Evolutionary conservation across 2,329 filamentous ascomycete genomes (phyloP), one percentile per base, ranked within the genome.

Genomic region (Scolecobasidium constrictum): DNA sequence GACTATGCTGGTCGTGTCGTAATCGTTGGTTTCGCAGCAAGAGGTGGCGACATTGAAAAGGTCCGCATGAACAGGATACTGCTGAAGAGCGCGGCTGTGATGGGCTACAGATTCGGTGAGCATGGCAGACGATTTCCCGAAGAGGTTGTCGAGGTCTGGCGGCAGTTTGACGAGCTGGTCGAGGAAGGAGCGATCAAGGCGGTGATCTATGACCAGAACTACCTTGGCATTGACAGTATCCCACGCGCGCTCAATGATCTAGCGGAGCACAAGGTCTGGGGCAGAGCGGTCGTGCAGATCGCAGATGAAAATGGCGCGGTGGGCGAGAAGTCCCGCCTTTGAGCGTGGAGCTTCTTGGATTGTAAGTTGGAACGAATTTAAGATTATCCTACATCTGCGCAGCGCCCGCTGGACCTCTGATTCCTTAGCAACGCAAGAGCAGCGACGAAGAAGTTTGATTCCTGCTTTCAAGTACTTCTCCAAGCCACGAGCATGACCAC

Each of bases 41-140:
- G 67, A 38, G 64, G 57, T 13, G 71, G 71, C 0, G 56, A 67
- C 5, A 69, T 78, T 59, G 75, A 78, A 53, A 61, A 63, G 31
- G 60, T 77, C 38, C 64, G 65, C 21, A 70, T 73, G 63, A 77
- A 77, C 47, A 59, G 69, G 19, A 56, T 77, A 3, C 53, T 77
- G 34, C 52, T 77, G 26, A 75, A 72, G 49, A 66, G 71, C 33
- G 66, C 65, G 1, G 66, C 63, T n/a, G 50, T 77, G 4, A 63
- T 71, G 23, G 73, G 73, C 34, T 77, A 77, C 9, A 39, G 74
- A 36, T 78, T 71, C 50, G 75, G 75, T 2, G 75, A 78, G 55
- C 73, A 68, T 26, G 64, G 70, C 15, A 59, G 75, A 34, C 61
- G 65, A 31, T 59, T 68, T 48, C 69, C 73, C 0, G 53, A 61